phyloP scores from a whole-genome alignment of 106 monocot genomes.

The Dactylorhiza incarnata region DNA sequence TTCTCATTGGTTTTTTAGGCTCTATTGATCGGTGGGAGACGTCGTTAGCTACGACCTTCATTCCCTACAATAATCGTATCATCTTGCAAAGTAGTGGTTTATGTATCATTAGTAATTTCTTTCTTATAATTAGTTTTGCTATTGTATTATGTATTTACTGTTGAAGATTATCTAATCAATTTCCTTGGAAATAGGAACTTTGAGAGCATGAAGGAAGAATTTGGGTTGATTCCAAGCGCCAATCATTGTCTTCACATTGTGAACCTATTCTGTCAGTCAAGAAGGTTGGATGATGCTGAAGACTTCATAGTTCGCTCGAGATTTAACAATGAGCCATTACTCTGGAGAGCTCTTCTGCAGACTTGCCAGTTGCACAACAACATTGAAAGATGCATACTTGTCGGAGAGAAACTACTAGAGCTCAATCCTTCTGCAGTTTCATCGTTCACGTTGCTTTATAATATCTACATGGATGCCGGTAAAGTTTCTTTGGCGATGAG shows the following conservation, averaged over 20 bases:
- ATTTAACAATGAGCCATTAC: constrained; percentile 15
- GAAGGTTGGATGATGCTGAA: constrained; percentile 32
- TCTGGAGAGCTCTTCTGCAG: constrained; percentile 29
- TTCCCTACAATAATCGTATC: too few species aligned
- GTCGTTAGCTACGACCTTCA: too few species aligned
- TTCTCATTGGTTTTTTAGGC: too few species aligned
- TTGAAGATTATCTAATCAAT: neutral
- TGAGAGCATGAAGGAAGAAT: constrained; percentile 31
- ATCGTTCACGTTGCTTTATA: constrained; percentile 31
- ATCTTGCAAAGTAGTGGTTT: too few species aligned
- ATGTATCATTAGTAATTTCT: too few species aligned
- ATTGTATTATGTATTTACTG: too few species aligned
- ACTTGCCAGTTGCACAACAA: constrained; percentile 33
- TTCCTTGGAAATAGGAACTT: constrained; percentile 21
- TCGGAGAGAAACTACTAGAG: constrained; percentile 26
- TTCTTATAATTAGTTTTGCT: too few species aligned
- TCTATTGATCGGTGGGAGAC: too few species aligned
- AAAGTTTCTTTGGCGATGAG: constrained; percentile 47
- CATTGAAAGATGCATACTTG: constrained; percentile 18
- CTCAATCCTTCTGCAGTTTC: constrained; percentile 30
- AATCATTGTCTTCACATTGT: constrained; percentile 37
- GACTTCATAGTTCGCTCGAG: constrained; percentile 29
- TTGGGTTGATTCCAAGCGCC: constrained; percentile 27
- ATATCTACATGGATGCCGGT: constrained; percentile 31
- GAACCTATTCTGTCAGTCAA: constrained; percentile 29